Base-by-base conservation (phyloP, 2,329 filamentous ascomycete genomes). In the Fusarium sororula region DNA sequence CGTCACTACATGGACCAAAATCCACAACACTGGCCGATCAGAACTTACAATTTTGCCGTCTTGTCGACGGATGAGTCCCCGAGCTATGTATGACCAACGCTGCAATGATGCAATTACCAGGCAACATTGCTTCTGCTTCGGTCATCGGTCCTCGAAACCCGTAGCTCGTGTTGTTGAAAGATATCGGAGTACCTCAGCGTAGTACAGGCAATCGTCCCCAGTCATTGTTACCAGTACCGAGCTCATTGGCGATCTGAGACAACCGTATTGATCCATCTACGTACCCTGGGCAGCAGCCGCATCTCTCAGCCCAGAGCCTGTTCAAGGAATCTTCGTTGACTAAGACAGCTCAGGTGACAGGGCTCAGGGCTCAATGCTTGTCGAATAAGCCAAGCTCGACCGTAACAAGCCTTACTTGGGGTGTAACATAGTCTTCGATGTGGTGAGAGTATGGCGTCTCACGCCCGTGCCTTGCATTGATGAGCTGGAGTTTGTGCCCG, bases 391-490 rank as follows among this genome's bases (percentile, higher is more conserved):
- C 64, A 62, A 54, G 53, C 60, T 70, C 48, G 35, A 58, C 59
- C 47, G 47, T 54, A 66, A 53, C 54, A 68, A 53, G 58, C 69
- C 61, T 63, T 63, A 50, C 53, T 48, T 64, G 50, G 50, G 61
- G 64, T 48, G 51, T 42, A 66, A 68, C 70, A 76, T 66, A 59
- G 56, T 62, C 63, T 66, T 63, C 44, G 64, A 72, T 69, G 57
- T 61, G 44, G 74, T 75, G 72, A 67, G 44, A 63, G 51, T 53
- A 72, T 77, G 73, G 66, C 66, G 76, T 76, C 63, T 72, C 75
- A 76, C 67, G 57, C 56, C 62, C 39, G 54, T 77, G 57, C 70
- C 75, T 75, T 77, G 70, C 68, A 70, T 66, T 30, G 38, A 53
- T 42, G 54, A 63, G 48, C 47, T 61, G 54, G 63, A 63, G 59